Evolutionary conservation across 306 rosid genomes (phyloP).

Genomic region (Cucumis sativus): DNA sequence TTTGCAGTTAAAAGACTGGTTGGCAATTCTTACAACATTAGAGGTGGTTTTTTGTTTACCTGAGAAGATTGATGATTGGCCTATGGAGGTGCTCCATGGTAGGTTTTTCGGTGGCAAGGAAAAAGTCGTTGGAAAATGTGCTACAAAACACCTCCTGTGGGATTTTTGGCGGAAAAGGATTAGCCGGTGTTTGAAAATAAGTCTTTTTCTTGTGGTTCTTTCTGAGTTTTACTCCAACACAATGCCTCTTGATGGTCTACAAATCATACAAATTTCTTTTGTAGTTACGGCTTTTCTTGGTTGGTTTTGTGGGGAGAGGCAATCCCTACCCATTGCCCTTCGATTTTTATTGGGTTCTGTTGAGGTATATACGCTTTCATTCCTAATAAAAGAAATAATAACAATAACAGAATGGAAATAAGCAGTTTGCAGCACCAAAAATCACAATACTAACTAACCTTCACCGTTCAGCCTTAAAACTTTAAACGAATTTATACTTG

Average conservation of each 20-base stretch:
- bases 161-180: background rate
- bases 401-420: too few relatives aligned
- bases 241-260: too few relatives aligned
- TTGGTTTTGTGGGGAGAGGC: background rate
- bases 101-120: background rate
- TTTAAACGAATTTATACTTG: background rate
- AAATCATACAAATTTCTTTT: background rate
- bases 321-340: background rate
- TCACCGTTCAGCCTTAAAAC: background rate
- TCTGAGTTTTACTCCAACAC: background rate
- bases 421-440: background rate
- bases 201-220: background rate
- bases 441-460: background rate
- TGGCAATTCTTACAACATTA: background rate
- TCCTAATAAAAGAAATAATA: background rate
- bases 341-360: background rate
- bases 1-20: background rate
- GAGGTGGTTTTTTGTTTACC: background rate
- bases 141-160: background rate
- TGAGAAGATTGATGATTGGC: background rate
- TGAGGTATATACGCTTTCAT: background rate
- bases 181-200: background rate
- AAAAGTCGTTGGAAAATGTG: background rate
- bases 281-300: background rate
- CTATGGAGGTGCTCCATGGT: background rate